Percentiles rank a stretch among this genome's conserved stretches.
Conservation (phyloP, 129 eudicot species). For the Helichrysum umbraculigerum region DNA sequence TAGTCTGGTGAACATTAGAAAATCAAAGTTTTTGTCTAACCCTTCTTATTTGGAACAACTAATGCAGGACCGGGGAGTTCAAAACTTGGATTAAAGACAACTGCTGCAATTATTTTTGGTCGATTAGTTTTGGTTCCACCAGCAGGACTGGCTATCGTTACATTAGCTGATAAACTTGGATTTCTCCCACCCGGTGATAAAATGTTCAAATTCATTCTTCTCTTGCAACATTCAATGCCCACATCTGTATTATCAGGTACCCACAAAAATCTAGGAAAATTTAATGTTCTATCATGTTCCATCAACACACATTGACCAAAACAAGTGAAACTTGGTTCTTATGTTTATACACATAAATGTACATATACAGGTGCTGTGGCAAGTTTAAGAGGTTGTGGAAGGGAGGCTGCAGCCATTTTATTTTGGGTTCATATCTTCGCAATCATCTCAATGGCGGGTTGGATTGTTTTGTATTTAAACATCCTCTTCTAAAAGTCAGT, state of each 20-base stretch:
- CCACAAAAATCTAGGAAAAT: neutral
- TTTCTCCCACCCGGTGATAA: slow-evolving; percentile 83
- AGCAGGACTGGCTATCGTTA: slow-evolving; percentile 80
- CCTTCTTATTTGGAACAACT: neutral
- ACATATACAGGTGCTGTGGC: slow-evolving; percentile 83
- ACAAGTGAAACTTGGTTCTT: slow-evolving; percentile 12
- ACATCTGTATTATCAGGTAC: slow-evolving; percentile 96
- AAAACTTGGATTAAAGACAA: slow-evolving; percentile 76
- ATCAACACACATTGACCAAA: neutral
- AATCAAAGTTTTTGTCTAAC: neutral
- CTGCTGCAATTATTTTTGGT: slow-evolving; percentile 81
- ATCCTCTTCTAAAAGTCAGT: slow-evolving; percentile 51
- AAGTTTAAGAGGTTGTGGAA: slow-evolving; percentile 91
- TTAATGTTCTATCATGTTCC: too few species aligned
- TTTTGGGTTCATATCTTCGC: slow-evolving; percentile 99
- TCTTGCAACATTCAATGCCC: slow-evolving; percentile 96
- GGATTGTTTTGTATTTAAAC: slow-evolving; percentile 83
- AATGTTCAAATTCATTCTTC: slow-evolving; percentile 95
- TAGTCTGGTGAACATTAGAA: neutral
- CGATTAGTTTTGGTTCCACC: slow-evolving; percentile 88
- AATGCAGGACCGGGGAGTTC: slow-evolving; percentile 92
- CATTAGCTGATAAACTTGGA: slow-evolving; percentile 85
- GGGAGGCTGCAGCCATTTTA: slow-evolving; percentile 84
- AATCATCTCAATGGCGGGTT: slow-evolving; percentile 84
- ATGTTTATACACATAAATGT: neutral